A percentile compares a stretch with the other conserved stretches of the same genome.
These are phyloP conservation scores for Ailanthus altissimus DNA, from an alignment of 345 rosid genomes.

Conservation along the genomic window DNA sequence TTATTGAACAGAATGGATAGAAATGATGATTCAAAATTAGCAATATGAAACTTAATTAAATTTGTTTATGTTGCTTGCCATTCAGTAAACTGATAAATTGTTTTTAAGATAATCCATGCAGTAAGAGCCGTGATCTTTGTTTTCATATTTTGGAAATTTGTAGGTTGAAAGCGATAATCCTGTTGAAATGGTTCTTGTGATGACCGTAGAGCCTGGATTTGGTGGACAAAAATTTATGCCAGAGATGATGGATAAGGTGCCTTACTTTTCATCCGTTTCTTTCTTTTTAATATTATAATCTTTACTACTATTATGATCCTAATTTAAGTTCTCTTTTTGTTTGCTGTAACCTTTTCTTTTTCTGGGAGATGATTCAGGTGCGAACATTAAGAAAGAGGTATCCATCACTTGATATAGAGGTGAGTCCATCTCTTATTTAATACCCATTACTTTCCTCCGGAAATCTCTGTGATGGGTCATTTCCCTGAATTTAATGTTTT, in stretches of 20 bases:
- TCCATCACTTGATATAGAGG: conserved; percentile 88
- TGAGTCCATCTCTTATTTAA: conserved; percentile 20
- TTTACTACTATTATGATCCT: neutral
- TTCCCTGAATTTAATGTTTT: neutral
- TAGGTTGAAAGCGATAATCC: conserved; percentile 77
- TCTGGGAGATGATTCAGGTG: conserved; percentile 42
- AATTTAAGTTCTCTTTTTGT: neutral
- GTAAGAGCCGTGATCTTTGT: neutral
- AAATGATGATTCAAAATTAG: neutral
- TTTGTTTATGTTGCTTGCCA: neutral
- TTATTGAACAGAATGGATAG: neutral
- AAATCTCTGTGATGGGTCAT: neutral
- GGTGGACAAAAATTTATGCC: conserved; percentile 97
- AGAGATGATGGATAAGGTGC: conserved; percentile 80
- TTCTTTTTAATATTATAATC: neutral
- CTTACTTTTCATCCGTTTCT: neutral
- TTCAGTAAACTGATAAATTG: neutral
- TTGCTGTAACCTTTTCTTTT: conserved; percentile 5
- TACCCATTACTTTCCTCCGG: neutral
- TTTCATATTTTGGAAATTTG: neutral
- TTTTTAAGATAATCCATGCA: neutral
- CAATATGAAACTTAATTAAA: neutral
- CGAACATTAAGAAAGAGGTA: conserved; percentile 61
- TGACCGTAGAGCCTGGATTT: conserved; percentile 93
- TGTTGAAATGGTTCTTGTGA: conserved; percentile 93